Base-by-base conservation (phyloP, 768 basidiomycete genomes). In the Podaxis sp. region DNA sequence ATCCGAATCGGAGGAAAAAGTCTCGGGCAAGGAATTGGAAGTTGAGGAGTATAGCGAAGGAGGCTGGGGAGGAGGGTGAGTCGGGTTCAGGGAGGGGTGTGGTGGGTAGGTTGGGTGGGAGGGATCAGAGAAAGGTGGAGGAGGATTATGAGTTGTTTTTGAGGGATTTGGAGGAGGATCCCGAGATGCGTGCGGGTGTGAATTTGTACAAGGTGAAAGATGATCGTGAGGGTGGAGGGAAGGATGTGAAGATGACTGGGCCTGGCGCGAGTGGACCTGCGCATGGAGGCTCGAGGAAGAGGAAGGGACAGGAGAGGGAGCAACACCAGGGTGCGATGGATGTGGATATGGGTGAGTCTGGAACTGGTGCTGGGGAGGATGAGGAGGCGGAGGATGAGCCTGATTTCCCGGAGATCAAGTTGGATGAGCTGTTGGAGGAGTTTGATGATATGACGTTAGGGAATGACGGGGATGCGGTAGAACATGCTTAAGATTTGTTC, bases 61-160 rank as follows among this genome's bases (percentile, higher is more conserved):
- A 96, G 74, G 88, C 85, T 9, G 94, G 91, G 8, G 94, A 95
- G 72, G 91, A 91, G 42, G 92, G 88, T 33, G 90, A 94, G 71
- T 89, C 88, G 13, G 83, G 89, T 33, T 82, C 79, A 53, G 89
- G 86, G 38, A 80, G 92, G 48, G 95, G 95, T 60, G 89, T 95
- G n/a, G 88, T 96, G 49, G 95, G 95, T 1, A 79, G 94, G 52
- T 82, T 90, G 83, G 95, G 95, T 11, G 95, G 95, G 39, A 80
- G 94, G 52, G 95, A 96, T 76, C 85, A 88, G 75, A 88, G 84
- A 79, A 95, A 95, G 80, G 93, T 99, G 63, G 95, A 98, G 68
- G 88, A 93, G 72, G 96, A 99, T 72, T 99, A 99, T 75, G 97
- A 99, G 79, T 66, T 93, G 56, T 99, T 99, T 86, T 78, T 99